A percentile compares a stretch with the other conserved stretches of the same genome.
Evolutionary conservation across 805 yeast species (phyloP).

Genomic region (Zygosaccharomyces siamensis): DNA sequence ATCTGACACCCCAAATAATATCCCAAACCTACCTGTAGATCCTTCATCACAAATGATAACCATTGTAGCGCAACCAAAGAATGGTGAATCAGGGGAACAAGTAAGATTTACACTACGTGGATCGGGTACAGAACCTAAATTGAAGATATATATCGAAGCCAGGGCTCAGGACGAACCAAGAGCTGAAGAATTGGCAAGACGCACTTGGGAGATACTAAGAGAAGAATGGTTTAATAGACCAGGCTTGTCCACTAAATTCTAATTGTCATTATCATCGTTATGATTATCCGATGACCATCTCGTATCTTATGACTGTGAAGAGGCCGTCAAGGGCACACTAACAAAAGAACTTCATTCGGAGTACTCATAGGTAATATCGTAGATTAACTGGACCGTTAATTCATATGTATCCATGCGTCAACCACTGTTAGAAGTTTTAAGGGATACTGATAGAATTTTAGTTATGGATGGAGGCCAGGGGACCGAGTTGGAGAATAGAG

Average conservation of each 20-base stretch:
- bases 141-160: conserved; percentile 89
- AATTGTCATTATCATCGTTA: not conserved
- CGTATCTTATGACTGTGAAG: not conserved
- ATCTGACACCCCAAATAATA: conserved; percentile 52
- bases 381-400: not conserved
- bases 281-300: not conserved
- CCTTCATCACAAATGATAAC: conserved; percentile 84
- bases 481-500: conserved; percentile 51
- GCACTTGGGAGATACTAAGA: conserved; percentile 61
- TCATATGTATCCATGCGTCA: conserved; percentile 6
- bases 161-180: conserved; percentile 41
- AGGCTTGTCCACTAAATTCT: conserved; percentile 31
- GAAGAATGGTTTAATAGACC: conserved; percentile 66
- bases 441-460: conserved; percentile 18
- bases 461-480: conserved; percentile 62
- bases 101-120: conserved; percentile 85
- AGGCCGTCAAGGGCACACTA: not conserved
- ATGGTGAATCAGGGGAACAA: conserved; percentile 27
- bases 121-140: conserved; percentile 94
- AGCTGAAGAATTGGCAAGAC: conserved; percentile 50
- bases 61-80: conserved; percentile 38
- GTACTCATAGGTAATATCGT: no score
- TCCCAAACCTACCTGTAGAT: conserved; percentile 68
- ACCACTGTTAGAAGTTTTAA: conserved; percentile 11
- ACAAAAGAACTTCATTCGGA: not conserved